Evolutionary conservation across 495 filamentous ascomycete genomes (phyloP).

Genomic region (Aspergillus egyptiacus): DNA sequence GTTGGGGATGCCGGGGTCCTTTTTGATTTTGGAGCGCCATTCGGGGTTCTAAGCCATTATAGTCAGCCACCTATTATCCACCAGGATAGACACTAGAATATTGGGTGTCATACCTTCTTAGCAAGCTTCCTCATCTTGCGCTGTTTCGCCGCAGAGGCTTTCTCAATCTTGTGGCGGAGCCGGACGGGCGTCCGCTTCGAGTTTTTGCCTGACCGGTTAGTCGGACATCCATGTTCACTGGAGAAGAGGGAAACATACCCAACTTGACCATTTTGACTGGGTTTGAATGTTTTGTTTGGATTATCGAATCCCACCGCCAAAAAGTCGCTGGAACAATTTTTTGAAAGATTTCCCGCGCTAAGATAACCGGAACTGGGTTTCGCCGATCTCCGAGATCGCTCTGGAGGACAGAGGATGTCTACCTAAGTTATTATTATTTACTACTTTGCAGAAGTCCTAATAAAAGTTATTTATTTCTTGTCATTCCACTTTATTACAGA

Average conservation of each 20-base stretch:
- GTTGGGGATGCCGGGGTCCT: conserved; percentile 95
- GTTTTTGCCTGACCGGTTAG: conserved; percentile 61
- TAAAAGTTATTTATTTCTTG: neutral
- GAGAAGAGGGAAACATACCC: conserved; percentile 44
- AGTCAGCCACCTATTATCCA: conserved; percentile 7
- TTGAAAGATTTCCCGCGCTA: conserved; percentile 36
- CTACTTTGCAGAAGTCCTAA: too few relatives aligned
- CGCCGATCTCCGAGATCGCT: conserved; percentile 35
- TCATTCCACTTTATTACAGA: conserved; percentile 1
- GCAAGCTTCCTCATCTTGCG: conserved; percentile 79
- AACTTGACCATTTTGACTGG: conserved; percentile 45
- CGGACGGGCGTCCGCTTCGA: conserved; percentile 89
- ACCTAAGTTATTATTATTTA: too few relatives aligned
- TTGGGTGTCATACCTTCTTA: conserved; percentile 55
- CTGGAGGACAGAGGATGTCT: neutral
- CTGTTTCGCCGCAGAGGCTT: conserved; percentile 85
- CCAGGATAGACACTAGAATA: too few relatives aligned
- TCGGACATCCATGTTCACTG: neutral
- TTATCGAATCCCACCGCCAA: conserved; percentile 5
- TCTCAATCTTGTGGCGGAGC: conserved; percentile 91
- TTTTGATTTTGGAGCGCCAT: conserved; percentile 90
- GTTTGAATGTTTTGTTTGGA: conserved; percentile 1
- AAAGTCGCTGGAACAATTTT: conserved; percentile 21
- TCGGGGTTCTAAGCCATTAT: conserved; percentile 65
- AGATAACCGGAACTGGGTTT: conserved; percentile 40